A percentile compares a stretch with the other conserved stretches of the same genome.
These are phyloP conservation scores for Candida sanyiensis DNA, from an alignment of 805 yeast species.

Conservation along the genomic window DNA sequence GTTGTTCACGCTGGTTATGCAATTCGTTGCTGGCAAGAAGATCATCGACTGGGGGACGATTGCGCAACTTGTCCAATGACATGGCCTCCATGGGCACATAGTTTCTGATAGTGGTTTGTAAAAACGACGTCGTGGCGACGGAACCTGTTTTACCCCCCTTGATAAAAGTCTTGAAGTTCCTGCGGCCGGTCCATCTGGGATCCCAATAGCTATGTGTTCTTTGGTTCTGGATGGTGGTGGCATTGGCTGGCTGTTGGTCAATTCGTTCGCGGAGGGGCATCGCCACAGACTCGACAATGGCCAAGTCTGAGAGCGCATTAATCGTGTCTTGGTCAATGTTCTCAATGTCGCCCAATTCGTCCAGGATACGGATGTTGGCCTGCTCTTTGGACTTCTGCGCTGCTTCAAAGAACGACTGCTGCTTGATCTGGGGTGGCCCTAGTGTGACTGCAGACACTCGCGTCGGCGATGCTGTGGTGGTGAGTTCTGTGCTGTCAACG, in stretches of 20 bases:
- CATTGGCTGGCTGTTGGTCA: neutral
- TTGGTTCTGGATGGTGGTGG: constrained; percentile 9
- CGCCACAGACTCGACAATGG: constrained; percentile 30
- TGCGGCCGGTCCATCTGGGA: constrained; percentile 28
- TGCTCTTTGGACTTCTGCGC: constrained; percentile 16
- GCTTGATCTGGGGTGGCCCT: too few species aligned
- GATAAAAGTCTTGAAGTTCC: constrained; percentile 36
- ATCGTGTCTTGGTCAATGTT: constrained; percentile 23
- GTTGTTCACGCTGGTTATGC: constrained; percentile 1
- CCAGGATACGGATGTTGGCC: constrained; percentile 20
- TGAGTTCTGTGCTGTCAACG: too few species aligned
- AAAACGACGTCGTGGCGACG: constrained; percentile 21
- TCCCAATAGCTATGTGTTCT: constrained; percentile 8
- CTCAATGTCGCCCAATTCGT: constrained; percentile 14
- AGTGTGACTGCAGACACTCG: too few species aligned
- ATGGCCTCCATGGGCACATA: constrained; percentile 7
- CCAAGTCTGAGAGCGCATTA: constrained; percentile 28
- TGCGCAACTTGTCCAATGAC: constrained; percentile 1
- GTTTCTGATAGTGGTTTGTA: constrained; percentile 22
- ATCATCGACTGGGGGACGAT: constrained; percentile 3
- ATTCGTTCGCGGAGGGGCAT: constrained; percentile 14
- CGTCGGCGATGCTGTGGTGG: too few species aligned
- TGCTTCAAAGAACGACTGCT: constrained; percentile 17
- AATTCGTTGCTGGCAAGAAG: constrained; percentile 6
- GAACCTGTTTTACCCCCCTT: constrained; percentile 22